phyloP scores from a whole-genome alignment of 495 filamentous ascomycete genomes.

The Aspergillus baeticus region DNA sequence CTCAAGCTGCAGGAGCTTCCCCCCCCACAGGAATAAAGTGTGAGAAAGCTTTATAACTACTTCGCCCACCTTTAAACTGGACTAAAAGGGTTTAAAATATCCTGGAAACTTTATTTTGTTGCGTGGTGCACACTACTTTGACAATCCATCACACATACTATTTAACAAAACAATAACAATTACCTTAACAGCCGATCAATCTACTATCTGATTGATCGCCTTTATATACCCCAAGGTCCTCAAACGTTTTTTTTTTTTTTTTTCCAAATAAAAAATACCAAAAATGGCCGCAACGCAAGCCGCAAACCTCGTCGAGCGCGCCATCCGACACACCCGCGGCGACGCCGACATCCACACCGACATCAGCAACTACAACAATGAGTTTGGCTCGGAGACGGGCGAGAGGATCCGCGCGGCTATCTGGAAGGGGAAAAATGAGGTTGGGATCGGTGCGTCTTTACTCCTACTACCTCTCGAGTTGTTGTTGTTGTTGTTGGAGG shows the following conservation, averaged over 20 bases:
- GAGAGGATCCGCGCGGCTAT: slow-evolving; percentile 14
- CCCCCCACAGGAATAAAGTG: no score
- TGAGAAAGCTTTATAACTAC: no score
- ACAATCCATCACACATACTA: neutral
- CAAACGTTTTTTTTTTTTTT: no score
- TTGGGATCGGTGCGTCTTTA: slow-evolving; percentile 31
- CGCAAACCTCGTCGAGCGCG: slow-evolving; percentile 63
- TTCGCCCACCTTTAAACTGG: no score
- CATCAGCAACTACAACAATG: slow-evolving; percentile 30
- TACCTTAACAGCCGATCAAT: neutral
- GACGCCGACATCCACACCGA: slow-evolving; percentile 29
- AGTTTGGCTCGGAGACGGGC: slow-evolving; percentile 22
- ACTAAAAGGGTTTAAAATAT: no score
- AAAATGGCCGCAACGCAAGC: slow-evolving; percentile 60
- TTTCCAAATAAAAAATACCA: no score
- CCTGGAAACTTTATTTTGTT: no score
- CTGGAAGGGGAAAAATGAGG: slow-evolving; percentile 40
- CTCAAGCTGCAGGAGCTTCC: no score
- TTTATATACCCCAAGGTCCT: neutral
- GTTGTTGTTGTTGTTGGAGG: no score
- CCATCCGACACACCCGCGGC: slow-evolving; percentile 56
- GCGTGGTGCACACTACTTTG: no score
- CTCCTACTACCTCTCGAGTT: neutral
- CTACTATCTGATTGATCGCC: neutral
- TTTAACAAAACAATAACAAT: neutral